phyloP scores from a whole-genome alignment of 1,284 basidiomycete species.

The Cutaneotrichosporon sp. region DNA sequence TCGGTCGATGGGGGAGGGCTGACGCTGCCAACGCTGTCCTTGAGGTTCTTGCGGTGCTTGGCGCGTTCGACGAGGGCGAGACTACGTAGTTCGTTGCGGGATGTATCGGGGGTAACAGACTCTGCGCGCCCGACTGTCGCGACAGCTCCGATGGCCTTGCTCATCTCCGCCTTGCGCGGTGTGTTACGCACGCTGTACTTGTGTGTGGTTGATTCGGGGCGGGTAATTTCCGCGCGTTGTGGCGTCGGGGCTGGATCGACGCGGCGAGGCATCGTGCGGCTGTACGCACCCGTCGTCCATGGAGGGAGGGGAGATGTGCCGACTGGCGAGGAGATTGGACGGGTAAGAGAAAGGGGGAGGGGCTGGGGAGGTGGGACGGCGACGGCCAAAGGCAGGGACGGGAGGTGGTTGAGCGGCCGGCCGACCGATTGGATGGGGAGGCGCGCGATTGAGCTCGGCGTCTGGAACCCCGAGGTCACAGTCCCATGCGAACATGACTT shows the following conservation, averaged over 20 bases:
- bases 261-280: not conserved
- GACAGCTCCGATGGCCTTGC: not conserved
- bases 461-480: not conserved
- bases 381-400: not conserved
- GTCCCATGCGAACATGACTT: not conserved
- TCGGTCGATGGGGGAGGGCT: not conserved
- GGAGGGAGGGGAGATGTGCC: not conserved
- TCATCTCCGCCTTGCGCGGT: not conserved
- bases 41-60: not conserved
- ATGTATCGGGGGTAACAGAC: not conserved
- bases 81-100: not conserved
- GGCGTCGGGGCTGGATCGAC: not conserved
- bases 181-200: not conserved
- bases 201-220: not conserved
- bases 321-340: not conserved
- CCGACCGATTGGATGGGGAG: not conserved
- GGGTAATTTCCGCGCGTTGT: not conserved
- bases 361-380: not conserved
- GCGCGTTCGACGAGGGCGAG: slow-evolving; percentile 2
- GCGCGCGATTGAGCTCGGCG: not conserved
- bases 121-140: not conserved
- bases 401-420: not conserved
- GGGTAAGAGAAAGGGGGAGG: not conserved
- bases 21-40: not conserved
- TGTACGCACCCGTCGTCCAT: not conserved